These are phyloP conservation scores for Alternaria angustiovoidea DNA, from an alignment of 2,329 filamentous ascomycete species.

Conservation along the genomic window DNA sequence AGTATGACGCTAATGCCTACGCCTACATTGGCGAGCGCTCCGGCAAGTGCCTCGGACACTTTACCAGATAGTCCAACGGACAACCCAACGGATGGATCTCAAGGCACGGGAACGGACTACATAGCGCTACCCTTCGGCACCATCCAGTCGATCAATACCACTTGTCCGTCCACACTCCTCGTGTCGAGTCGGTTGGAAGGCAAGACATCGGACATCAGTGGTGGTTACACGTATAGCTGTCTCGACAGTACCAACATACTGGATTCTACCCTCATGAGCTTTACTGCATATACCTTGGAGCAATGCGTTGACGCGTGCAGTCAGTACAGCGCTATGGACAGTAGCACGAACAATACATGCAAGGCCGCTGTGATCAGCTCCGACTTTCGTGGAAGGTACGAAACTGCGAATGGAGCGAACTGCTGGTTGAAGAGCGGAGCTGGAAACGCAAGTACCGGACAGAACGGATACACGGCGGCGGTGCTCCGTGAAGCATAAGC, in stretches of 20 bases:
- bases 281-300: constrained; percentile 12
- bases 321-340: constrained; percentile 11
- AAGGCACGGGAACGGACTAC: background rate
- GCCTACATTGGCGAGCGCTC: background rate
- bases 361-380: constrained; percentile 6
- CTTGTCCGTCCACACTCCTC: constrained; percentile 5
- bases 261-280: constrained; percentile 1
- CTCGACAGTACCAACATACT: constrained; percentile 13
- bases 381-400: background rate
- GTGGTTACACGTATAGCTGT: constrained; percentile 10
- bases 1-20: background rate
- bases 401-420: constrained; percentile 5
- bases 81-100: background rate
- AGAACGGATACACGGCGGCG: constrained; percentile 6
- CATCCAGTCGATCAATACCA: constrained; percentile 8
- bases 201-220: constrained; percentile 4
- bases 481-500: background rate
- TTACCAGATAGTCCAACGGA: background rate
- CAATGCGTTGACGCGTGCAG: constrained; percentile 15
- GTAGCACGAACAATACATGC: background rate
- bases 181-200: constrained; percentile 6
- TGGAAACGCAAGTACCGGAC: background rate
- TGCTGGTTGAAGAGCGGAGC: constrained; percentile 8
- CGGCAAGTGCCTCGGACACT: background rate
- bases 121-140: constrained; percentile 2